Evolutionary conservation across 208 protist genomes (phyloP).

Genomic region (Leishmania major): DNA sequence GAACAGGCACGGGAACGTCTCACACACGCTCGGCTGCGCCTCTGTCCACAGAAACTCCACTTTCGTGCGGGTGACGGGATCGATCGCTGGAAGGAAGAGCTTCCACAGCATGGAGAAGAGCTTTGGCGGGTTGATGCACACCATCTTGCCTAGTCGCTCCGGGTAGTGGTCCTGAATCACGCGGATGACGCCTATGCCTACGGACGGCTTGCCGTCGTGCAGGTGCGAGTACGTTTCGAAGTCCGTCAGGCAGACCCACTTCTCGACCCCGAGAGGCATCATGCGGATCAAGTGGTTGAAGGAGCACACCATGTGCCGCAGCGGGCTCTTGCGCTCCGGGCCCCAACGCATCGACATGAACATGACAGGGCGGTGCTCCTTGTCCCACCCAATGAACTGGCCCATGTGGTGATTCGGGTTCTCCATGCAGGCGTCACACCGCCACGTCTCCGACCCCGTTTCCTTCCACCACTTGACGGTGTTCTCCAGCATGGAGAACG

Average conservation of each 20-base stretch:
- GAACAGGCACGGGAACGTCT: constrained; percentile 72
- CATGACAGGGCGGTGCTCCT: constrained; percentile 70
- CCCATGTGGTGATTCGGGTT: constrained; percentile 79
- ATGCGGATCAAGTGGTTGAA: constrained; percentile 75
- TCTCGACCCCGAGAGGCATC: constrained; percentile 86
- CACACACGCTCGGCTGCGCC: constrained; percentile 52
- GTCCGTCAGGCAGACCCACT: constrained; percentile 88
- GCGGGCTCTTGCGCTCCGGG: constrained; percentile 70
- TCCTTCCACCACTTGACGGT: constrained; percentile 74
- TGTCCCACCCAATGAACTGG: constrained; percentile 86
- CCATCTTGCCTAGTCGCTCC: constrained; percentile 83
- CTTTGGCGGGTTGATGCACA: constrained; percentile 79
- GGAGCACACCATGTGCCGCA: constrained; percentile 63
- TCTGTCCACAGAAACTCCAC: constrained; percentile 81
- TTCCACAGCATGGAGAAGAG: constrained; percentile 83
- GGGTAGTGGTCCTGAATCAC: constrained; percentile 85
- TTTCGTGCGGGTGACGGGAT: constrained; percentile 81
- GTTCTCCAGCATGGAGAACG: constrained; percentile 68
- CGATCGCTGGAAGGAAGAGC: constrained; percentile 68
- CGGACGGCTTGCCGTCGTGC: constrained; percentile 66
- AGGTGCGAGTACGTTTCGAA: constrained; percentile 87
- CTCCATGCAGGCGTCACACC: constrained; percentile 57
- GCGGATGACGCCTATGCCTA: constrained; percentile 60
- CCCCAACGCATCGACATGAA: constrained; percentile 89
- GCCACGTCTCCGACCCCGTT: constrained; percentile 51